Conservation (phyloP, 345 rosid genomes). For the Syzygium jambos region DNA sequence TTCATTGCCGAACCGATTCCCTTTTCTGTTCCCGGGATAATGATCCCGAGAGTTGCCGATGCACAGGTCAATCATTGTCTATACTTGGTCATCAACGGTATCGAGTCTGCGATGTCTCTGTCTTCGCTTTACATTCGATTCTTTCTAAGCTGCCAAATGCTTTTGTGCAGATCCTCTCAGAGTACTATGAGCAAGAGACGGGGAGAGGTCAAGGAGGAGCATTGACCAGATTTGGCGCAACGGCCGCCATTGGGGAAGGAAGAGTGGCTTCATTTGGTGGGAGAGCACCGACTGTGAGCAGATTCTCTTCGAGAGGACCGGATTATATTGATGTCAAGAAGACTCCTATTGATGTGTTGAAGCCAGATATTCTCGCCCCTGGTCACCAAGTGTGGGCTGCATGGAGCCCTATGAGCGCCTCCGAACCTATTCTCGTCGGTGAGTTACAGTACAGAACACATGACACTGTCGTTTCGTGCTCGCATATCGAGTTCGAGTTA, state of each 20-base stretch:
- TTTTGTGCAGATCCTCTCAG: slow-evolving; percentile 30
- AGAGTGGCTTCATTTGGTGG: slow-evolving; percentile 42
- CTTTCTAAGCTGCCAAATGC: neutral
- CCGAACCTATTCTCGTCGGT: slow-evolving; percentile 50
- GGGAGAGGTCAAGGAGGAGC: slow-evolving; percentile 27
- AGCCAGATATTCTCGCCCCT: slow-evolving; percentile 83
- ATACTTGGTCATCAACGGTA: neutral
- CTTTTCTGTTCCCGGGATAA: slow-evolving; percentile 39
- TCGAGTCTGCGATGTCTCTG: too few relatives aligned
- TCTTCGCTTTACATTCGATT: neutral
- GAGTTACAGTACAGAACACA: neutral
- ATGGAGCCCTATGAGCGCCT: slow-evolving; percentile 75
- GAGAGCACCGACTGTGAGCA: slow-evolving; percentile 49
- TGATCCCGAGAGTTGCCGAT: slow-evolving; percentile 51
- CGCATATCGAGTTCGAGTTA: neutral
- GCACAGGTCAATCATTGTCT: slow-evolving; percentile 33
- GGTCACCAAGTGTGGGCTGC: slow-evolving; percentile 96
- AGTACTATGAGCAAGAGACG: slow-evolving; percentile 55
- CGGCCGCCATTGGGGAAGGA: slow-evolving; percentile 56
- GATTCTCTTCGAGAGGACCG: slow-evolving; percentile 84
- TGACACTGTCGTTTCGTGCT: neutral
- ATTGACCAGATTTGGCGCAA: slow-evolving; percentile 30
- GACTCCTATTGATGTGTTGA: slow-evolving; percentile 54
- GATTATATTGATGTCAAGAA: slow-evolving; percentile 37
- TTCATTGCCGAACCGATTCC: slow-evolving; percentile 60